These are phyloP conservation scores for Scenedesmus sp. DNA, from an alignment of 163 green algal genomes.

Conservation along the genomic window DNA sequence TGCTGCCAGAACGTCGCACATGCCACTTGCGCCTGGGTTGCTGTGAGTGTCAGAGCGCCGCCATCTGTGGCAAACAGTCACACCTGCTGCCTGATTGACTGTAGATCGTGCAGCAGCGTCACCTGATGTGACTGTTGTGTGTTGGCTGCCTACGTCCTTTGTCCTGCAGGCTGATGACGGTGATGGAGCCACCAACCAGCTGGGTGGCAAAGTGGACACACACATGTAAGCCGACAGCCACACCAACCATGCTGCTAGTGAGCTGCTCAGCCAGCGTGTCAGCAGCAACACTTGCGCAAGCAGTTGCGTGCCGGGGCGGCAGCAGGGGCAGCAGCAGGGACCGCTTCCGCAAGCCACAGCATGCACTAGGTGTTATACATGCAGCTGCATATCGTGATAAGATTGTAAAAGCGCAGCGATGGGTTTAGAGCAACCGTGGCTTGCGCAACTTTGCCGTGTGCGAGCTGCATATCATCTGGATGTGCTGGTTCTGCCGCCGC, in stretches of 20 bases:
- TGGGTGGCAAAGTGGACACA: slow-evolving; percentile 55
- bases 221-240: slow-evolving; percentile 20
- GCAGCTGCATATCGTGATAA: background rate
- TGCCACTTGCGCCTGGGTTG: background rate
- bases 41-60: background rate
- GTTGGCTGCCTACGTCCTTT: background rate
- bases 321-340: background rate
- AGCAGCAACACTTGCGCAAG: background rate
- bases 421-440: background rate
- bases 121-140: background rate
- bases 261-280: background rate
- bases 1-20: background rate
- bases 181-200: slow-evolving; percentile 52
- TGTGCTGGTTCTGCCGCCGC: background rate
- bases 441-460: background rate
- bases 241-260: background rate
- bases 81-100: background rate
- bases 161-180: slow-evolving; percentile 45
- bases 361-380: background rate
- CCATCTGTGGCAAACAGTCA: background rate
- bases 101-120: background rate
- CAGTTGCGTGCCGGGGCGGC: background rate
- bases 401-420: background rate
- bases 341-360: background rate
- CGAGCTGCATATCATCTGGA: background rate